These are phyloP conservation scores for Lepidium aucheri DNA, from an alignment of 345 rosid species.

Conservation along the genomic window DNA sequence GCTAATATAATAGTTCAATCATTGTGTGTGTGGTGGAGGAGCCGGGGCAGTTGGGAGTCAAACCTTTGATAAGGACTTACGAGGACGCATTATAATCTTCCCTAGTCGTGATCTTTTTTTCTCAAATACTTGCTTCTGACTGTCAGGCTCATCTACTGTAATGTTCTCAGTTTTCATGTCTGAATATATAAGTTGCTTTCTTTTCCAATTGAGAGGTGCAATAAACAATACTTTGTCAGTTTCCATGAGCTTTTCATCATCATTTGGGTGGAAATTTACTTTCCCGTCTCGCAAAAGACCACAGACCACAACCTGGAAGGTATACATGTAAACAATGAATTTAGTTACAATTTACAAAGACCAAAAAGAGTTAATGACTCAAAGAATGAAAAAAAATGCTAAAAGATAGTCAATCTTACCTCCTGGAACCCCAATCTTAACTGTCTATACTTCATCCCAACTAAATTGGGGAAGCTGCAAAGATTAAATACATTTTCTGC, in stretches of 20 bases:
- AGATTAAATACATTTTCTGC: slow-evolving; percentile 96
- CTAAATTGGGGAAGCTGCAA: slow-evolving; percentile 63
- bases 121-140: slow-evolving; percentile 34
- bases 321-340: slow-evolving; percentile 3
- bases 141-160: slow-evolving; percentile 29
- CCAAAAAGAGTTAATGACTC: background rate
- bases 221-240: slow-evolving; percentile 82
- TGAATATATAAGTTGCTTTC: slow-evolving; percentile 37
- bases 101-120: slow-evolving; percentile 37
- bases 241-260: slow-evolving; percentile 59
- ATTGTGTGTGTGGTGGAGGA: background rate
- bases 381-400: background rate
- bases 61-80: slow-evolving; percentile 65
- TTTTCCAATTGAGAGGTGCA: slow-evolving; percentile 61
- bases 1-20: no score
- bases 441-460: slow-evolving; percentile 60
- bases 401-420: slow-evolving; percentile 33
- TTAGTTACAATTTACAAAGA: background rate
- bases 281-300: slow-evolving; percentile 75
- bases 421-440: slow-evolving; percentile 67
- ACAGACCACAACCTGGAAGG: slow-evolving; percentile 79
- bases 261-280: slow-evolving; percentile 77
- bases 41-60: slow-evolving; percentile 3
- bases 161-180: slow-evolving; percentile 28
- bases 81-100: slow-evolving; percentile 47